A percentile compares a stretch with the other conserved stretches of the same genome.
phyloP scores from a whole-genome alignment of 106 monocot genomes.

The Dendrobium huoshanense region DNA sequence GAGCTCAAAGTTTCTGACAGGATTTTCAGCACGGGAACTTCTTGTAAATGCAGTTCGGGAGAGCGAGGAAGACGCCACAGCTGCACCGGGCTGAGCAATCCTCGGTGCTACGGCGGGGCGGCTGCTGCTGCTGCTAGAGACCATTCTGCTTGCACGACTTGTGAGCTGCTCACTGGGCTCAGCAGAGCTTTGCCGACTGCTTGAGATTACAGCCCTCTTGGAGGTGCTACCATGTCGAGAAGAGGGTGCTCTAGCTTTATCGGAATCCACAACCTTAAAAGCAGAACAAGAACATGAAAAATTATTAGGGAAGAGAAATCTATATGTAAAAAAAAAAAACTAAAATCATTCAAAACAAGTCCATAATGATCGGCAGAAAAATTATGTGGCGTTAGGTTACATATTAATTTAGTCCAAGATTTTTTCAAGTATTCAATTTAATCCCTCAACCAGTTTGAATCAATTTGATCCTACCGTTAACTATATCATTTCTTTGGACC shows the following conservation, averaged over 20 bases:
- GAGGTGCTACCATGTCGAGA: slow-evolving; percentile 60
- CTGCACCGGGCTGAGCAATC: slow-evolving; percentile 21
- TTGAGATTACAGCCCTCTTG: slow-evolving; percentile 33
- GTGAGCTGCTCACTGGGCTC: slow-evolving; percentile 33
- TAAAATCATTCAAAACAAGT: neutral
- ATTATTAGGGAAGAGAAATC: neutral
- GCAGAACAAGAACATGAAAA: neutral
- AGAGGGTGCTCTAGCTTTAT: slow-evolving; percentile 31
- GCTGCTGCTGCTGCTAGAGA: slow-evolving; percentile 31
- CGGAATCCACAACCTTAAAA: slow-evolving; percentile 27
- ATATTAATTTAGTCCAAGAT: too few relatives aligned
- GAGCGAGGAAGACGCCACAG: slow-evolving; percentile 24
- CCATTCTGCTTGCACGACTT: slow-evolving; percentile 27
- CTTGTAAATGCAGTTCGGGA: slow-evolving; percentile 22
- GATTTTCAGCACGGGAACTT: slow-evolving; percentile 18
- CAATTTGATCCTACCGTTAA: too few relatives aligned
- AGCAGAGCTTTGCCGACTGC: slow-evolving; percentile 25
- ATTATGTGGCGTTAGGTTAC: neutral
- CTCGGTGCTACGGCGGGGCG: slow-evolving; percentile 33
- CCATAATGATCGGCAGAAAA: neutral
- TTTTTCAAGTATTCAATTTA: neutral
- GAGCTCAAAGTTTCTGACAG: slow-evolving; percentile 40
- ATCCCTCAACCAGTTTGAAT: too few relatives aligned
- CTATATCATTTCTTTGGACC: too few relatives aligned
- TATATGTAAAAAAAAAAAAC: neutral